phyloP scores from a whole-genome alignment of 352 stramenopile species.

The Pythium scleroteichum region DNA sequence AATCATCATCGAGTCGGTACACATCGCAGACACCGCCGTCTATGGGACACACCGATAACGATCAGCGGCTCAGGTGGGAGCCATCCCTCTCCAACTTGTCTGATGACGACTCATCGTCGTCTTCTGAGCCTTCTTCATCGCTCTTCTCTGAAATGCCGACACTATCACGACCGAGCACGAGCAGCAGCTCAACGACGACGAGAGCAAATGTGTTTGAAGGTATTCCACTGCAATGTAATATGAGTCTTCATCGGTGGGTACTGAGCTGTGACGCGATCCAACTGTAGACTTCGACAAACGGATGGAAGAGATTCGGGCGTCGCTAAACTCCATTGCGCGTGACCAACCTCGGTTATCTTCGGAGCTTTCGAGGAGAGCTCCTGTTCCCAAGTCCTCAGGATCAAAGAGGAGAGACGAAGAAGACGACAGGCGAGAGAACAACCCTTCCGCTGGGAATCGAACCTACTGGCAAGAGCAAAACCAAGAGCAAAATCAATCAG shows the following conservation, averaged over 20 bases:
- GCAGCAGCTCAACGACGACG: background rate
- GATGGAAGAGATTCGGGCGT: constrained; percentile 74
- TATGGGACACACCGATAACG: background rate
- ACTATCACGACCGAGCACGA: constrained; percentile 12
- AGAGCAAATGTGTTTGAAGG: constrained; percentile 25
- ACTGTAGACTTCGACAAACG: constrained; percentile 60
- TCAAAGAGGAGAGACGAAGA: constrained; percentile 1
- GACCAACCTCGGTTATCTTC: constrained; percentile 11
- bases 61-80: constrained; percentile 19
- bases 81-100: constrained; percentile 25
- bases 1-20: no score
- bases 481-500: background rate
- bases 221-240: background rate
- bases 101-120: constrained; percentile 15
- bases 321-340: constrained; percentile 53
- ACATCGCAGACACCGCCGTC: no score
- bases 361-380: background rate
- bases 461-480: background rate
- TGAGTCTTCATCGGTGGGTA: background rate
- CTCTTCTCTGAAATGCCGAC: constrained; percentile 1
- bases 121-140: constrained; percentile 1
- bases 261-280: background rate
- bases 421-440: constrained; percentile 18
- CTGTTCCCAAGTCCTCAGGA: background rate
- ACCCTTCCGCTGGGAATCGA: constrained; percentile 10